These are phyloP conservation scores for Lachnellula cervina DNA, from an alignment of 2,329 filamentous ascomycete genomes.

Conservation along the genomic window DNA sequence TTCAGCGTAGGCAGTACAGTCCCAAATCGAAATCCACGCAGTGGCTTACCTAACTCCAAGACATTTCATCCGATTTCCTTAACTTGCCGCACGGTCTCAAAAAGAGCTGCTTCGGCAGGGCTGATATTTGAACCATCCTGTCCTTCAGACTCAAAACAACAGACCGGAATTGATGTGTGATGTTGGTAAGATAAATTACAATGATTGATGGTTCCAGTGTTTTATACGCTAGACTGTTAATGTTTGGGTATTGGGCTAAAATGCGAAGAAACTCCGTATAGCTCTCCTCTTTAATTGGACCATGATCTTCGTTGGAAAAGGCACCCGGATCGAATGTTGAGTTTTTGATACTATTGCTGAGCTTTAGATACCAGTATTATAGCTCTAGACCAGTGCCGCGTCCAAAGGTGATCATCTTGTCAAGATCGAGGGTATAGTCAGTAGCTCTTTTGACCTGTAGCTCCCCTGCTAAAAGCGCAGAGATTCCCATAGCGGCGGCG, in stretches of 20 bases:
- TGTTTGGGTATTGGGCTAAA: slow-evolving; percentile 10
- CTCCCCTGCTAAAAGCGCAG: slow-evolving; percentile 50
- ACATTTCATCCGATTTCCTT: slow-evolving; percentile 13
- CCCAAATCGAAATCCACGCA: neutral
- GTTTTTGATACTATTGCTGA: slow-evolving; percentile 39
- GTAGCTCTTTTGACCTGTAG: slow-evolving; percentile 63
- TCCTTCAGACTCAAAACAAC: slow-evolving; percentile 3
- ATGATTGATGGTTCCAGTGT: slow-evolving; percentile 6
- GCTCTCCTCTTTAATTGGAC: neutral
- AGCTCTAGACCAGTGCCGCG: slow-evolving; percentile 62
- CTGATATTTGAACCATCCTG: neutral
- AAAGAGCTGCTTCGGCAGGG: slow-evolving; percentile 5
- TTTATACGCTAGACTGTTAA: slow-evolving; percentile 6
- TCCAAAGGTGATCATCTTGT: slow-evolving; percentile 61
- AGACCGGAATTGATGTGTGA: slow-evolving; percentile 9
- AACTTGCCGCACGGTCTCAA: slow-evolving; percentile 2
- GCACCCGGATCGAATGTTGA: neutral
- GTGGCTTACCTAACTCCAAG: slow-evolving; percentile 5
- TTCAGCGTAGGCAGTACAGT: neutral
- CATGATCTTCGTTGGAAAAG: slow-evolving; percentile 3
- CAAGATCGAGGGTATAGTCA: slow-evolving; percentile 61
- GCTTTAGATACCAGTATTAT: slow-evolving; percentile 58
- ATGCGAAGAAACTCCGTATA: slow-evolving; percentile 9
- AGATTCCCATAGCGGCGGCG: neutral
- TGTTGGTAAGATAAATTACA: slow-evolving; percentile 6